phyloP scores from a whole-genome alignment of 768 basidiomycete genomes.

The Terana coerulea region DNA sequence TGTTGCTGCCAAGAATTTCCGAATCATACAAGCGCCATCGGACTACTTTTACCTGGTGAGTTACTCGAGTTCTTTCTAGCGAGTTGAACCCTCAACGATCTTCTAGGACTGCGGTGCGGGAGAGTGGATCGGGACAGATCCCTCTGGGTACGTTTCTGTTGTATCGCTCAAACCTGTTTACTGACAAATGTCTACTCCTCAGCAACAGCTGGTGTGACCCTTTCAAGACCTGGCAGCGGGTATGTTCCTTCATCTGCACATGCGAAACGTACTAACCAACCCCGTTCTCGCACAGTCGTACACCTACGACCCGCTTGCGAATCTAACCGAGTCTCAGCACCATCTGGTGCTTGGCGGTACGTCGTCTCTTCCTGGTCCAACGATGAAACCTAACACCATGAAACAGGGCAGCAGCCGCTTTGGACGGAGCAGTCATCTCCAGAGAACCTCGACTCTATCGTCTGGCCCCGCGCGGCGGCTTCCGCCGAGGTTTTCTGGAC shows the following conservation, averaged over 20 bases:
- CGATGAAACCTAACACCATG: background rate
- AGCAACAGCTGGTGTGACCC: constrained; percentile 71
- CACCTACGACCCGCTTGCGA: constrained; percentile 68
- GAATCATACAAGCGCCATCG: constrained; percentile 64
- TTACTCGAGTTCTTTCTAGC: constrained; percentile 1
- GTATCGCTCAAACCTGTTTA: background rate
- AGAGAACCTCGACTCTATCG: constrained; percentile 60
- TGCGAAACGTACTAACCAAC: too few species aligned
- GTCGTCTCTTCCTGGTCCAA: background rate
- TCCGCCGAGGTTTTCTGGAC: constrained; percentile 80
- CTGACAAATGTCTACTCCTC: constrained; percentile 4
- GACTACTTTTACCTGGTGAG: constrained; percentile 75
- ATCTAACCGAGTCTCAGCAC: constrained; percentile 42
- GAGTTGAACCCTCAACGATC: background rate
- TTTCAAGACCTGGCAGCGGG: constrained; percentile 78
- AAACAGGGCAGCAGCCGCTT: constrained; percentile 48
- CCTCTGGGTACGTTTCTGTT: constrained; percentile 28
- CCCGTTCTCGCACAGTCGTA: too few species aligned
- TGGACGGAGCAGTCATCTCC: constrained; percentile 74
- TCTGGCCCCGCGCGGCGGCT: constrained; percentile 70
- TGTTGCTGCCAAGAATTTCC: constrained; percentile 58
- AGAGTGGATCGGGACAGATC: constrained; percentile 60
- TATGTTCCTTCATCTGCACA: constrained; percentile 62
- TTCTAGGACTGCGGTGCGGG: constrained; percentile 67
- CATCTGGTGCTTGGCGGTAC: constrained; percentile 64